These are phyloP conservation scores for Pseudogymnoascus destructans DNA, from an alignment of 2,329 filamentous ascomycete genomes.

Conservation along the genomic window DNA sequence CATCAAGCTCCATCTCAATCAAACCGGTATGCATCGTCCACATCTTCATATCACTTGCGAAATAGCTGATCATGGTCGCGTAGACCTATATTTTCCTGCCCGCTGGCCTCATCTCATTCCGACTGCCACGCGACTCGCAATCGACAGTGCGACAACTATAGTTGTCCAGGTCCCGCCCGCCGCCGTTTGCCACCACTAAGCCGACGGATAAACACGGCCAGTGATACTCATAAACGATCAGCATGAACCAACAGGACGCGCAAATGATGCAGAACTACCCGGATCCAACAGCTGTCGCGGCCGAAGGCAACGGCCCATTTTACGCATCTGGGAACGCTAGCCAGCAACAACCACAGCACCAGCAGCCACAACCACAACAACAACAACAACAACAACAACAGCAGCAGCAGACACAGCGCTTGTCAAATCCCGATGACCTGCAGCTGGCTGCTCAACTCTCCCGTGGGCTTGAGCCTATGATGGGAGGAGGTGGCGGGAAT, in stretches of 20 bases:
- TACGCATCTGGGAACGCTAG: slow-evolving; percentile 18
- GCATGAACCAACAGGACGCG: slow-evolving; percentile 18
- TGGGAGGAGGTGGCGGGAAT: slow-evolving; percentile 2
- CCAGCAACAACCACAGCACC: slow-evolving; percentile 19
- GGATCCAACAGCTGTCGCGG: slow-evolving; percentile 18
- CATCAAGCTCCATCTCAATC: slow-evolving; percentile 1
- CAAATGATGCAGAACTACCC: slow-evolving; percentile 24
- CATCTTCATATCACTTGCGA: background rate
- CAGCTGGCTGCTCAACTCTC: slow-evolving; percentile 14
- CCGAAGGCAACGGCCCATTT: slow-evolving; percentile 17
- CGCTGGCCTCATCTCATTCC: background rate
- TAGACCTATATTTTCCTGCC: background rate
- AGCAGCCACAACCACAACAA: slow-evolving; percentile 20
- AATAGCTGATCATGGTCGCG: slow-evolving; percentile 8
- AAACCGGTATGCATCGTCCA: background rate
- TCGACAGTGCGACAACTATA: slow-evolving; percentile 6
- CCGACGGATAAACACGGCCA: background rate
- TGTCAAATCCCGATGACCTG: slow-evolving; percentile 31
- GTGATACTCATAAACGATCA: background rate
- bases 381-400: slow-evolving; percentile 17
- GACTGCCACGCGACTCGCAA: background rate
- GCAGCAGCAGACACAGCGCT: slow-evolving; percentile 20
- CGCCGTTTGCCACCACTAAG: background rate
- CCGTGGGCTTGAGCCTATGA: background rate
- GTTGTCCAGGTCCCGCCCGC: background rate